Evolutionary conservation across 2,329 filamentous ascomycete genomes (phyloP).

Genomic region (Nemania abortiva): DNA sequence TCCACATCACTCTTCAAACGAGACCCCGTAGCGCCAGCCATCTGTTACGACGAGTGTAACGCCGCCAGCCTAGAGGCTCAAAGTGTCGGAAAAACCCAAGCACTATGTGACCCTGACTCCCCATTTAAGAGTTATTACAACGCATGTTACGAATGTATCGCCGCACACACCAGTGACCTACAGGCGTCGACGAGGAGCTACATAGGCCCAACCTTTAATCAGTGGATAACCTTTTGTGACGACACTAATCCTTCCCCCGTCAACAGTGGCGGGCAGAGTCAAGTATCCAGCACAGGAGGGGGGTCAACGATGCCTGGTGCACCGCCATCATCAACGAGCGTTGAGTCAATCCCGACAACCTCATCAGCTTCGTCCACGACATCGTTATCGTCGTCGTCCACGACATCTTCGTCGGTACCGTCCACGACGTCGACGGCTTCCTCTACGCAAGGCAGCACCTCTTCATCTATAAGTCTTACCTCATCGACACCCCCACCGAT

Average conservation of each 20-base stretch:
- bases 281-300: slow-evolving; percentile 33
- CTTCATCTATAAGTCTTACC: neutral
- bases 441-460: neutral
- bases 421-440: slow-evolving; percentile 8
- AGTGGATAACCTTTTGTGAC: slow-evolving; percentile 62
- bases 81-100: slow-evolving; percentile 58
- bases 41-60: slow-evolving; percentile 68
- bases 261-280: slow-evolving; percentile 25
- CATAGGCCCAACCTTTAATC: slow-evolving; percentile 55
- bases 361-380: slow-evolving; percentile 32
- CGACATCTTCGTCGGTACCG: slow-evolving; percentile 4
- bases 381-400: slow-evolving; percentile 27
- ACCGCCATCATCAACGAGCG: slow-evolving; percentile 37
- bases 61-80: slow-evolving; percentile 61
- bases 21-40: slow-evolving; percentile 56
- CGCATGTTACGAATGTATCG: slow-evolving; percentile 60
- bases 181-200: slow-evolving; percentile 53
- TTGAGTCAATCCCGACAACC: slow-evolving; percentile 24
- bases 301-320: slow-evolving; percentile 39
- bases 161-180: slow-evolving; percentile 39
- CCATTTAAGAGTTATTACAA: slow-evolving; percentile 55
- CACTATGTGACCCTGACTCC: slow-evolving; percentile 60
- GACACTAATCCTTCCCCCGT: neutral
- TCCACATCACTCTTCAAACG: slow-evolving; percentile 54
- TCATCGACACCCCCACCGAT: slow-evolving; percentile 1